Percentiles rank a stretch among this genome's conserved stretches.
These are phyloP conservation scores for Jamesozyma jinghongensis DNA, from an alignment of 805 yeast species.

Conservation along the genomic window DNA sequence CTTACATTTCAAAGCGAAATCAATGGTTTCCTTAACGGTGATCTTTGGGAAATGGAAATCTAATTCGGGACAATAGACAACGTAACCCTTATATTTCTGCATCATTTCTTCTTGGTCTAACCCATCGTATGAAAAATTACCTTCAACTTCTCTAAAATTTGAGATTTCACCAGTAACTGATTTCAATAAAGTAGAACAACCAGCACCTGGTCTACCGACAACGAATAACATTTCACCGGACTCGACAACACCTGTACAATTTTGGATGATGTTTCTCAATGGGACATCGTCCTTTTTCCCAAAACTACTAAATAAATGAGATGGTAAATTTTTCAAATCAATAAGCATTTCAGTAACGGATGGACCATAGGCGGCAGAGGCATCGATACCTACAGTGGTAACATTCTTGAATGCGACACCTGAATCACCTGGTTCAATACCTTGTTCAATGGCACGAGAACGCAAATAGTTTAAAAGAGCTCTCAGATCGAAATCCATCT, in stretches of 20 bases:
- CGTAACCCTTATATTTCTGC: conserved; percentile 37
- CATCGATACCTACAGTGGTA: conserved; percentile 42
- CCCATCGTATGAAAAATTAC: conserved; percentile 42
- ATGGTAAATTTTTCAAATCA: conserved; percentile 26
- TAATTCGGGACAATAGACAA: conserved; percentile 44
- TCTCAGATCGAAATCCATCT: conserved; percentile 40
- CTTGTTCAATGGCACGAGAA: conserved; percentile 34
- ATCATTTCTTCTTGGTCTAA: conserved; percentile 40
- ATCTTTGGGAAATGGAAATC: conserved; percentile 44
- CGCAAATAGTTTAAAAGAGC: conserved; percentile 35
- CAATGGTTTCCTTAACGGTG: conserved; percentile 43
- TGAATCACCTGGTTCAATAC: conserved; percentile 40
- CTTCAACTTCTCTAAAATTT: conserved; percentile 31
- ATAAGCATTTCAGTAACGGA: conserved; percentile 37
- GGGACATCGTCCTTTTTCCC: conserved; percentile 29
- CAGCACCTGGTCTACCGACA: conserved; percentile 54
- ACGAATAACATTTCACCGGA: conserved; percentile 48
- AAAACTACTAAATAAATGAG: conserved; percentile 13
- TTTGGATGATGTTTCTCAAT: conserved; percentile 33
- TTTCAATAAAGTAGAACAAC: conserved; percentile 49
- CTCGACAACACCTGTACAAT: conserved; percentile 36
- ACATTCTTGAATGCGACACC: conserved; percentile 42
- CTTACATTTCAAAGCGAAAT: conserved; percentile 41
- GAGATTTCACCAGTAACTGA: conserved; percentile 38
- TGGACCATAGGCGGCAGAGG: conserved; percentile 45